Evolutionary conservation across 257 asterid species (phyloP).

Genomic region (Solanum pimpinellifolium): DNA sequence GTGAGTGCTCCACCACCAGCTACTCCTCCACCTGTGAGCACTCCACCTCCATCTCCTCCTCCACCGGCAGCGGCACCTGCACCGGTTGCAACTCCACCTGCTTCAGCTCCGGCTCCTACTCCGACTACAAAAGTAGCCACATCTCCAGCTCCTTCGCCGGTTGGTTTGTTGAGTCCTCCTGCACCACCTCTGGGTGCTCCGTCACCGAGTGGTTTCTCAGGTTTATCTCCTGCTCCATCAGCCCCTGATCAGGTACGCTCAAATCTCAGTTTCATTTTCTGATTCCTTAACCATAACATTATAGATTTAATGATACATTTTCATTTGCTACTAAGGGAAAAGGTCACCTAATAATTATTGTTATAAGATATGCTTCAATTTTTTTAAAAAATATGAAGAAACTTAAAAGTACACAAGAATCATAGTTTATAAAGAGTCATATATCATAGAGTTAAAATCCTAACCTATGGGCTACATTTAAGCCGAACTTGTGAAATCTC

Average conservation of each 20-base stretch:
- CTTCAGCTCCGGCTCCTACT: slow-evolving; percentile 32
- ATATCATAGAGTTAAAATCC: no score
- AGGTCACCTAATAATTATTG: no score
- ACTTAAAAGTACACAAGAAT: no score
- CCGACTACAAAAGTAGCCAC: slow-evolving; percentile 14
- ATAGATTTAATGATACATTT: not conserved
- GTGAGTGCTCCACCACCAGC: slow-evolving; percentile 32
- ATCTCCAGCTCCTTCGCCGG: slow-evolving; percentile 50
- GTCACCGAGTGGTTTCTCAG: slow-evolving; percentile 24
- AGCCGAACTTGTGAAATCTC: no score
- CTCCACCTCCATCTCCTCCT: slow-evolving; percentile 17
- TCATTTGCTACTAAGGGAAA: not conserved
- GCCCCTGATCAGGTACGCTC: slow-evolving; percentile 47
- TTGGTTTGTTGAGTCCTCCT: slow-evolving; percentile 40
- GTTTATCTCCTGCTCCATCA: slow-evolving; percentile 50
- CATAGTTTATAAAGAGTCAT: no score
- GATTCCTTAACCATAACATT: no score
- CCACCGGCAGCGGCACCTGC: slow-evolving; percentile 33
- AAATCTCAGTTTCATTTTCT: not conserved
- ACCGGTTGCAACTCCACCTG: slow-evolving; percentile 46
- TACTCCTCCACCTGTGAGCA: slow-evolving; percentile 19
- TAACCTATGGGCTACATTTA: no score
- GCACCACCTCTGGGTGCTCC: slow-evolving; percentile 59
- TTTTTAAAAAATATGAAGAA: no score
- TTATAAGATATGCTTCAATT: no score